Conservation (phyloP, 2,329 filamentous ascomycete genomes). For the Cordyceps militaris region DNA sequence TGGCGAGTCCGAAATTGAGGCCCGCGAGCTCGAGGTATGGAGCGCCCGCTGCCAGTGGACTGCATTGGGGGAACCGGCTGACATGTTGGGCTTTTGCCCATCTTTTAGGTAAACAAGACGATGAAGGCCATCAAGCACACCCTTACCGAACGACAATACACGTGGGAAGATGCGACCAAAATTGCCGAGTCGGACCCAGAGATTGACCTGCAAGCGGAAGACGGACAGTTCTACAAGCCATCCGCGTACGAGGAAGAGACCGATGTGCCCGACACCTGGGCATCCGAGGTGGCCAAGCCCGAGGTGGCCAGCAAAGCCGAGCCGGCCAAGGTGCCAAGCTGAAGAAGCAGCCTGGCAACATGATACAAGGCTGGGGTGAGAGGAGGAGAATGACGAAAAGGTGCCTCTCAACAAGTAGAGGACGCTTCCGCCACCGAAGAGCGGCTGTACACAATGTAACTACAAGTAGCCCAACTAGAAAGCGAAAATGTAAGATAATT, state of each 20-base stretch:
- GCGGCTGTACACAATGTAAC: constrained; percentile 11
- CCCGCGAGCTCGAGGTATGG: constrained; percentile 61
- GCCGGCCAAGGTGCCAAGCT: constrained; percentile 11
- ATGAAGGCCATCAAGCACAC: constrained; percentile 78
- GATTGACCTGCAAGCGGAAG: constrained; percentile 48
- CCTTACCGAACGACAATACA: constrained; percentile 80
- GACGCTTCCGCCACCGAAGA: background rate
- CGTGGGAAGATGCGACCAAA: constrained; percentile 70
- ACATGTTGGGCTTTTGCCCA: constrained; percentile 4
- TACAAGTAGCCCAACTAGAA: constrained; percentile 1
- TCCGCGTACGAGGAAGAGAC: constrained; percentile 29
- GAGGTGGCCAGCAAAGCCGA: constrained; percentile 12
- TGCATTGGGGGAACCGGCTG: constrained; percentile 10
- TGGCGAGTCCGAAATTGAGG: constrained; percentile 59
- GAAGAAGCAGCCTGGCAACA: background rate
- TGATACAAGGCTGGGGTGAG: background rate
- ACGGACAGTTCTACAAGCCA: constrained; percentile 45
- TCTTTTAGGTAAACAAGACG: constrained; percentile 62
- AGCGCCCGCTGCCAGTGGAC: background rate
- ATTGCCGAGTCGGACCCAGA: constrained; percentile 61
- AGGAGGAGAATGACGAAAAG: background rate
- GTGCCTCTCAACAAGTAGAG: background rate
- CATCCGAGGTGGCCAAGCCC: constrained; percentile 16
- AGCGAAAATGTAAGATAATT: constrained; percentile 2
- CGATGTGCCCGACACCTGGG: constrained; percentile 20